These are phyloP conservation scores for Claviceps cyperi DNA, from an alignment of 2,329 filamentous ascomycete genomes.

Conservation along the genomic window DNA sequence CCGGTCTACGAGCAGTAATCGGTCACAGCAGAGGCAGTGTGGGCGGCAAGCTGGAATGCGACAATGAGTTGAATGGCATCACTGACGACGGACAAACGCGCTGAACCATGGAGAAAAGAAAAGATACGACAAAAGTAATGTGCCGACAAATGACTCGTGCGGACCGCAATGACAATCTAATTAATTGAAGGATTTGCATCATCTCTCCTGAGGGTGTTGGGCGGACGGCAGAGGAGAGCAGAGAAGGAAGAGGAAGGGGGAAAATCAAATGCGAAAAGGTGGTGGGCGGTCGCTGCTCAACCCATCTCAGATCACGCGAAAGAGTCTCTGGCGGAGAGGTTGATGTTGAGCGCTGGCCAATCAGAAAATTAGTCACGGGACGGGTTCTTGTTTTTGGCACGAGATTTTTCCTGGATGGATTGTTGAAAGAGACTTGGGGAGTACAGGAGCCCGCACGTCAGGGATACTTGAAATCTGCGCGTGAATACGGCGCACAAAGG, in stretches of 20 bases:
- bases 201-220: constrained; percentile 10
- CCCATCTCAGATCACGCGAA: constrained; percentile 18
- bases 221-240: constrained; percentile 15
- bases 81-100: background rate
- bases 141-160: constrained; percentile 17
- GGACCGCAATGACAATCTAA: constrained; percentile 10
- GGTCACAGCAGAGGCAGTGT: constrained; percentile 3
- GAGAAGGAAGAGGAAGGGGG: constrained; percentile 6
- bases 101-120: background rate
- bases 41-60: constrained; percentile 18
- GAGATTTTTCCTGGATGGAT: constrained; percentile 5
- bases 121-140: background rate
- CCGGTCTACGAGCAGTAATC: background rate
- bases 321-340: constrained; percentile 20
- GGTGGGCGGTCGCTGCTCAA: constrained; percentile 10
- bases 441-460: background rate
- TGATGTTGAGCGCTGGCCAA: constrained; percentile 21
- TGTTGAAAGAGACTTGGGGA: background rate
- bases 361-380: constrained; percentile 24
- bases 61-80: constrained; percentile 10
- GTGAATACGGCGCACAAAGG: background rate
- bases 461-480: background rate
- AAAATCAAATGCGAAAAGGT: constrained; percentile 7
- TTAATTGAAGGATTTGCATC: no score
- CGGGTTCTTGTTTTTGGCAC: constrained; percentile 21